Conservation (phyloP, 2,329 filamentous ascomycete genomes). For the Fusarium mangiferae region DNA sequence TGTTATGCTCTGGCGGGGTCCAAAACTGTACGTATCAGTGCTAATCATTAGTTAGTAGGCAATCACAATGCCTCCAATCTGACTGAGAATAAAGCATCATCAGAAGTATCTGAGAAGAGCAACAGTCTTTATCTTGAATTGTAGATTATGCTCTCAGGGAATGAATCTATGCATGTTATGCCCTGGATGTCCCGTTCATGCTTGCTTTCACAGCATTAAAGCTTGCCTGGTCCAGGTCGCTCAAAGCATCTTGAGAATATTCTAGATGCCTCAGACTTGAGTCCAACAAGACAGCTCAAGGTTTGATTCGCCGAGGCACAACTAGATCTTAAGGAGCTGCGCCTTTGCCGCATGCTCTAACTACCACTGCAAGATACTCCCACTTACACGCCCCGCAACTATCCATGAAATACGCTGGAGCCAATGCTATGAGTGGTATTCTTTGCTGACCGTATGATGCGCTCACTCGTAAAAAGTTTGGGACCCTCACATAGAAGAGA, state of each 20-base stretch:
- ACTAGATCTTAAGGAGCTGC: not conserved
- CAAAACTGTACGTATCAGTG: slow-evolving; percentile 15
- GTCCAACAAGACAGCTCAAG: not conserved
- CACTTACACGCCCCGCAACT: slow-evolving; percentile 1
- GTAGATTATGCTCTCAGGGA: not conserved
- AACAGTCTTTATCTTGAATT: not conserved
- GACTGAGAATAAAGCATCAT: not conserved
- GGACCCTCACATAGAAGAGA: not conserved
- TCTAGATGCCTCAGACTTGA: not conserved
- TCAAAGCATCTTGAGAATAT: not conserved
- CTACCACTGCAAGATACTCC: not conserved
- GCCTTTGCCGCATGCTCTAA: not conserved
- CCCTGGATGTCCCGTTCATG: not conserved
- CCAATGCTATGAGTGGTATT: slow-evolving; percentile 27
- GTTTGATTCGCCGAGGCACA: not conserved
- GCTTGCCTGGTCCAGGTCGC: not conserved
- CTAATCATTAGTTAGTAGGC: not conserved
- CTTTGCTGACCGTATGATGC: slow-evolving; percentile 22
- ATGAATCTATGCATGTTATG: not conserved
- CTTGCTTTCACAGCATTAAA: not conserved
- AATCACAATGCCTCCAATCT: not conserved
- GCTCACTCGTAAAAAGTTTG: not conserved
- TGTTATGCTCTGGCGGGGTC: slow-evolving; percentile 23
- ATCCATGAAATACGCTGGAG: not conserved
- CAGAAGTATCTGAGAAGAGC: too few relatives aligned